Evolutionary conservation across 108 stramenopile species (phyloP), one percentile per base, ranked within the genome.

Genomic region (Skeletonema tropicum): DNA sequence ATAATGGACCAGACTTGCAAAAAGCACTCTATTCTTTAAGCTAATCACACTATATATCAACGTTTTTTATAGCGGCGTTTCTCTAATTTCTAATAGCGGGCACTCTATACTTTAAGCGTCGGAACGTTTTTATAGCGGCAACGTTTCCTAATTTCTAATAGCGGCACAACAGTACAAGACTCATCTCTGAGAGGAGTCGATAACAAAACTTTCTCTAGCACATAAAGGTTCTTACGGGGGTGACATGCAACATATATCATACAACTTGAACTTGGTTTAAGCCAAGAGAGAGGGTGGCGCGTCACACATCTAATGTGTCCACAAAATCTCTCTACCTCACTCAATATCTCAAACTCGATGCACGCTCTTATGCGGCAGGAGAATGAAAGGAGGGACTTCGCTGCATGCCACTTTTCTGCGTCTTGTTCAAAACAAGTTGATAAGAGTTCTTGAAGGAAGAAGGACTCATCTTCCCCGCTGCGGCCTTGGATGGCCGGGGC

Each of bases 381-480:
- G 52, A 55, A 55, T 14, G n/a, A 10, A 55, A 55, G 52, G 52
- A 55, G 6, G 52, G 23, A 55, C 52, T 55, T 9, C 52, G 52
- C 23, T 7, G 52, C 52, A 55, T 55, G 7, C 19, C 9, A 29
- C 26, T 29, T 2, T 29, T 29, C 1, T 29, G n/a, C 19, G 12
- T 25, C 21, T 55, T 55, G 15, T 25, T 55, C 3, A 8, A 23
- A 23, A n/a, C 19, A 7, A 55, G 21, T 55, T 55, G 52, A 2
- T 25, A 23, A 1, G 23, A 25, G 21, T 23, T 23, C 8, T 9
- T 6, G 52, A 23, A 1, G 23, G 52, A 6, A 25, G 52, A 6
- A 25, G 52, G 23, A 23, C 23, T 55, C 52, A 55, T 55, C 52
- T 55, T 55, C 52, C 23, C 52, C 21, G 19, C 21, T 6, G 17